Evolutionary conservation across 306 rosid genomes (phyloP), one percentile per base, ranked within the genome.

Genomic region (Pachyrhizus erosus): DNA sequence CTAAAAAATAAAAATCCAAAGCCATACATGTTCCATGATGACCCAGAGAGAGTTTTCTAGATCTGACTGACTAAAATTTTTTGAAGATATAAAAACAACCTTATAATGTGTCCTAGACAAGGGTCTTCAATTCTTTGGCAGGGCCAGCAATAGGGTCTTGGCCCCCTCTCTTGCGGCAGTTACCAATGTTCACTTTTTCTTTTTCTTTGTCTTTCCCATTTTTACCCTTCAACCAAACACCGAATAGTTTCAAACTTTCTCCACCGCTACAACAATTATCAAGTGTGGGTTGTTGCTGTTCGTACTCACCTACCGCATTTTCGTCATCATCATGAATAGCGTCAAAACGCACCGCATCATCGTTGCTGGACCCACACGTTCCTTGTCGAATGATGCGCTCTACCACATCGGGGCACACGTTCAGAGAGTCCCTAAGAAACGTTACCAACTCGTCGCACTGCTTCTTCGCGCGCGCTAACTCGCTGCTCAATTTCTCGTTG

Each of bases 201-300:
- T 81, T 75, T 34, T 80, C 88, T 61, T 75, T 7, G 21, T 37
- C 18, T 2, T 34, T 43, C 4, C 31, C 79, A 8, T 86, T 64
- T 1, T 77, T 65, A 0, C 82, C 92, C 45, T 90, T 90, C 75
- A 96, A 72, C 99, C 96, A 96, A 84, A 96, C 94, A 11, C 99
- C 99, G 73, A 96, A 96, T 67, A 96, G 87, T 79, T 91, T 96
- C 89, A 96, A 48, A 72, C 82, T 86, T 18, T 82, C 86, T 17
- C 67, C 74, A 0, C 78, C 79, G 13, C 61, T 52, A 20, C 8
- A n/a, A n/a, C n/a, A n/a, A n/a, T n/a, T n/a, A n/a, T n/a, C n/a
- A n/a, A n/a, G n/a, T 37, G 7, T 37, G 42, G 39, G 43, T 42
- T 42, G 3, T 43, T 46, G 2, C 0, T 0, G 21, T 27, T 70